Evolutionary conservation across 768 basidiomycete species (phyloP), one percentile per base, ranked within the genome.

Genomic region (Psilocybe tampanensis): DNA sequence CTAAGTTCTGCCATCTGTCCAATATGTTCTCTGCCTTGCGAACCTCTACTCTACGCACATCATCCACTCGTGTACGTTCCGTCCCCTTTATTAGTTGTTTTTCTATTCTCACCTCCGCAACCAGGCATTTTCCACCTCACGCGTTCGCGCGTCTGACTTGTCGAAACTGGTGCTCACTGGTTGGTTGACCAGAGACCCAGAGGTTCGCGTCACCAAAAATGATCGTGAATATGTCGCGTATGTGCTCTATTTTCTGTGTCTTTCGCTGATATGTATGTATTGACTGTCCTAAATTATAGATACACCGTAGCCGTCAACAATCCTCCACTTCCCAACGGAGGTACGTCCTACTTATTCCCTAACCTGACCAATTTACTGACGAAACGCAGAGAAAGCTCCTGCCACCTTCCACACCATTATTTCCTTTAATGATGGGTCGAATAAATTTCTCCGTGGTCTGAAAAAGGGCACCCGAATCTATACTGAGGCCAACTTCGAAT

Each of bases 181-280:
- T 26, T 83, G 83, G 44, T 72, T 95, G 43, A 82, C 80, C 18
- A 86, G 68, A 66, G 87, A 89, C 44, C 92, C 94, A 39, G 89
- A 92, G 65, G 66, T 83, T 43, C 84, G 85, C 52, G 74, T 74
- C 23, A 88, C 90, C 2, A 90, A 81, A 72, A 84, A 76, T 55
- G 87, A 92, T 54, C 90, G 85, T 68, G 90, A 93, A 81, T 95
- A 84, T 61, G 76, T 92, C 41, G 70, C 80, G 92, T 93, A 64
- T 47, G 88, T 79, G 19, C 56, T 41, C 55, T 33, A 24, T 18
- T 19, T 19, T 8, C 58, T 36, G 44, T 2, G 9, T 34, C n/a
- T n/a, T n/a, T n/a, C n/a, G n/a, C n/a, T n/a, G 6, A 18, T 23
- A 19, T n/a, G 12, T 18, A 23, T 26, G 5, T n/a, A 17, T 23